Conservation (phyloP, 2,329 filamentous ascomycete species). For the Juglanconis juglandina region DNA sequence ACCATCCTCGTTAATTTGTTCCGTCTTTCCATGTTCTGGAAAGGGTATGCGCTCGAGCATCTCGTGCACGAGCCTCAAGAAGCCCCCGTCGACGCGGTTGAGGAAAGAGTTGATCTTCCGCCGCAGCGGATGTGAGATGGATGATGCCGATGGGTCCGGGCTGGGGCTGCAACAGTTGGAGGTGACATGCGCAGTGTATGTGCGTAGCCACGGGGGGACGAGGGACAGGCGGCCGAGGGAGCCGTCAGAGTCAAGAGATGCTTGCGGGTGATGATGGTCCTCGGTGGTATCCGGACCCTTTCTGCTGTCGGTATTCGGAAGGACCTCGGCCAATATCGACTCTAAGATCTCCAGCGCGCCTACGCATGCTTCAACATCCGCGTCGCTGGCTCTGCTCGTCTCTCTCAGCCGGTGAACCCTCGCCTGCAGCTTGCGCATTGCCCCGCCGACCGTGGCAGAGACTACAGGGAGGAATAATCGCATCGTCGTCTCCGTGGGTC, state of each 20-base stretch:
- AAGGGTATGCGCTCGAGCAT: slow-evolving; percentile 24
- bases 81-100: slow-evolving; percentile 33
- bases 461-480: slow-evolving; percentile 19
- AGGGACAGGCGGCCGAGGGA: slow-evolving; percentile 20
- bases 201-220: slow-evolving; percentile 33
- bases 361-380: slow-evolving; percentile 19
- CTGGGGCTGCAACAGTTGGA: slow-evolving; percentile 18
- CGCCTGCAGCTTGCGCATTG: slow-evolving; percentile 17
- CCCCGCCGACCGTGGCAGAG: slow-evolving; percentile 19
- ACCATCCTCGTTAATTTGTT: not conserved
- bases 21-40: not conserved
- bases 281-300: not conserved
- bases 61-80: slow-evolving; percentile 32
- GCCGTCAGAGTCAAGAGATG: not conserved
- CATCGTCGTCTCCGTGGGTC: not conserved
- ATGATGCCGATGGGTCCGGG: slow-evolving; percentile 1
- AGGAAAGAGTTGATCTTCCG: slow-evolving; percentile 39
- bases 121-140: slow-evolving; percentile 30
- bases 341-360: slow-evolving; percentile 22
- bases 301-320: not conserved
- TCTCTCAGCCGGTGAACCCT: slow-evolving; percentile 11
- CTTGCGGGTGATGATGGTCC: not conserved
- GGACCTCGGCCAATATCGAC: slow-evolving; percentile 21
- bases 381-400: not conserved
- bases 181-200: slow-evolving; percentile 33